These are phyloP conservation scores for Calcarisporium arbuscula DNA, from an alignment of 2,329 filamentous ascomycete species.

Conservation along the genomic window DNA sequence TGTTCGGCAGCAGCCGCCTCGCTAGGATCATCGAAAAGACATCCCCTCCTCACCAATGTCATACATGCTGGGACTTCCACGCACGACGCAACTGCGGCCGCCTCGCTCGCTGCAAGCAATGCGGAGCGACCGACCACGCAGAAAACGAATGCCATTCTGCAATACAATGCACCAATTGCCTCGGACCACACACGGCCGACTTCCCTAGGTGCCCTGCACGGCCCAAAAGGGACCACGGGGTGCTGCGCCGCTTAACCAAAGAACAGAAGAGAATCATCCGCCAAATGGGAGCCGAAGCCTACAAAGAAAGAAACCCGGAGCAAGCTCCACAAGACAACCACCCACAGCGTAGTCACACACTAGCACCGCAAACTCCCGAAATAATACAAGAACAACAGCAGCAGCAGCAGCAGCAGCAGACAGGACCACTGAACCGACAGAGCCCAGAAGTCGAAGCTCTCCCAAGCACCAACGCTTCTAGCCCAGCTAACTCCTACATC, in stretches of 20 bases:
- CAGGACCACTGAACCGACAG: too few relatives aligned
- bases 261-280: constrained; percentile 1
- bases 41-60: background rate
- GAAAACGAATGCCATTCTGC: background rate
- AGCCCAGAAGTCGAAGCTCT: too few relatives aligned
- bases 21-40: constrained; percentile 3
- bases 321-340: too few relatives aligned
- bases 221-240: constrained; percentile 1
- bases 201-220: constrained; percentile 1
- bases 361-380: too few relatives aligned
- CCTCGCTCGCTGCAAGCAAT: background rate
- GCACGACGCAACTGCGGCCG: constrained; percentile 2
- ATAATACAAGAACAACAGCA: too few relatives aligned
- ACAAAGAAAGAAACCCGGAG: too few relatives aligned
- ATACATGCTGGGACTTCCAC: constrained; percentile 8
- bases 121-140: background rate
- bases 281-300: too few relatives aligned
- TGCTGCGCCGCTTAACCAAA: constrained; percentile 1
- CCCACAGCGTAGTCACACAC: too few relatives aligned
- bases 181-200: constrained; percentile 1
- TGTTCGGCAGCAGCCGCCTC: constrained; percentile 5
- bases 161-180: constrained; percentile 2
- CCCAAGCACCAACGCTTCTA: too few relatives aligned
- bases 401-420: too few relatives aligned
- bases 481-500: too few relatives aligned